A percentile compares a stretch with the other conserved stretches of the same genome.
Evolutionary conservation across 495 filamentous ascomycete genomes (phyloP).

Genomic region (Penicillium parvum): DNA sequence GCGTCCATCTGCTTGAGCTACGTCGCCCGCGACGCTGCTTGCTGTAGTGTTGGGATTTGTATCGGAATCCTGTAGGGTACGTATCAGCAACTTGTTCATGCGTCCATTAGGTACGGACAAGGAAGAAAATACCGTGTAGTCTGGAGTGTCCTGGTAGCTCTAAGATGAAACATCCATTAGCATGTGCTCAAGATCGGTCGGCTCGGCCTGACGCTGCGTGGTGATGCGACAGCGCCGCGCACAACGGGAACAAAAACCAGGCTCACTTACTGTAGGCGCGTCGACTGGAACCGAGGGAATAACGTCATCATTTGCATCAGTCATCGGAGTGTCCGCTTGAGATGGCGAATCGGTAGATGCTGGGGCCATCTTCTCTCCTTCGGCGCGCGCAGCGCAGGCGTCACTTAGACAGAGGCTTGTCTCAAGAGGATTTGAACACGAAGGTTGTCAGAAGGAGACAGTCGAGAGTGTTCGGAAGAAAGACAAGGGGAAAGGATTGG

Average conservation of each 20-base stretch:
- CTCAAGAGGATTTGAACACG: constrained; percentile 2
- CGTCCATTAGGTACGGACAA: background rate
- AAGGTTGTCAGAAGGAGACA: constrained; percentile 6
- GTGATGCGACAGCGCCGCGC: background rate
- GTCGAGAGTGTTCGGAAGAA: background rate
- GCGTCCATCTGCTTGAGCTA: constrained; percentile 63
- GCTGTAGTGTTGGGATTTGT: constrained; percentile 89
- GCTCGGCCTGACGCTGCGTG: background rate
- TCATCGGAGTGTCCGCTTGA: constrained; percentile 52
- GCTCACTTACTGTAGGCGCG: constrained; percentile 42
- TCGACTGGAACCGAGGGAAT: constrained; percentile 43
- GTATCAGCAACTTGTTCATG: background rate
- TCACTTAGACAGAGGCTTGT: constrained; percentile 13
- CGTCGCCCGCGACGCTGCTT: constrained; percentile 79
- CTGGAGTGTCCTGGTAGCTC: constrained; percentile 75
- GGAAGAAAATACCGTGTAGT: constrained; percentile 58
- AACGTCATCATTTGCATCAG: constrained; percentile 55
- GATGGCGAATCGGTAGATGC: constrained; percentile 46
- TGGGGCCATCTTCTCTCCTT: constrained; percentile 54
- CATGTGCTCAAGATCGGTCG: background rate
- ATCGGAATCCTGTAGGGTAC: constrained; percentile 64
- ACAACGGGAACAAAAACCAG: background rate
- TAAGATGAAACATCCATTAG: constrained; percentile 26
- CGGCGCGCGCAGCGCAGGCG: constrained; percentile 30
- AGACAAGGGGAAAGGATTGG: constrained; percentile 3